These are phyloP conservation scores for Tetrahymena malaccensis DNA, from an alignment of 73 alveolate genomes.

Conservation along the genomic window DNA sequence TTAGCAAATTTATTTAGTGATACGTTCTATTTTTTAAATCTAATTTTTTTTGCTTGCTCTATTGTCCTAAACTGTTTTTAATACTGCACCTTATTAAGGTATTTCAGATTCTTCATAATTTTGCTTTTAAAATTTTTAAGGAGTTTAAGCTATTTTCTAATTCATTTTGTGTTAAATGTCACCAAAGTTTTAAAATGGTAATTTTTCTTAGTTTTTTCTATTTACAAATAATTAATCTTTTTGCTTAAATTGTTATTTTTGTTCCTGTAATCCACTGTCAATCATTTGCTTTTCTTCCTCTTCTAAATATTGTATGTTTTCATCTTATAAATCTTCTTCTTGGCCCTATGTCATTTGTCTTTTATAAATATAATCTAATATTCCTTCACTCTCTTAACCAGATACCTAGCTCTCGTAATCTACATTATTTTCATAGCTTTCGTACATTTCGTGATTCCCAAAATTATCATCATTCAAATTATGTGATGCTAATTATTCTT, in stretches of 20 bases:
- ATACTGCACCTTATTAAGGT: too few species aligned
- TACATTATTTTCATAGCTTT: not conserved
- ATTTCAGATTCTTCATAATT: not conserved
- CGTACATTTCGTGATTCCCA: not conserved
- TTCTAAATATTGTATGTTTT: not conserved
- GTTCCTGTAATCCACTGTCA: not conserved
- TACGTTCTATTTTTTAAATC: not conserved
- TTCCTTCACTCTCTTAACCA: not conserved
- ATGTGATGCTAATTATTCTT: not conserved
- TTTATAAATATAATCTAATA: not conserved
- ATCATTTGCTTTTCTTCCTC: not conserved
- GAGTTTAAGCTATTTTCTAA: not conserved
- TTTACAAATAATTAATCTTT: not conserved
- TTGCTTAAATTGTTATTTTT: too few species aligned
- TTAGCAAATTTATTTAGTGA: not conserved
- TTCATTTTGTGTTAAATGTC: not conserved
- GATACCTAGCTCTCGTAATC: not conserved
- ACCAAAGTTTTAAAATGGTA: not conserved
- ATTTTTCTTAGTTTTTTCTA: not conserved
- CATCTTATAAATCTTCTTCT: not conserved
- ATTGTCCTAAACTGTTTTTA: not conserved
- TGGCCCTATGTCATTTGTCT: not conserved
- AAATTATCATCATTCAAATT: not conserved
- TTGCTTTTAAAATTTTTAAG: too few species aligned
- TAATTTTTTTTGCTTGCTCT: not conserved